Evolutionary conservation across 306 rosid species (phyloP).

Genomic region (Senna siamea): DNA sequence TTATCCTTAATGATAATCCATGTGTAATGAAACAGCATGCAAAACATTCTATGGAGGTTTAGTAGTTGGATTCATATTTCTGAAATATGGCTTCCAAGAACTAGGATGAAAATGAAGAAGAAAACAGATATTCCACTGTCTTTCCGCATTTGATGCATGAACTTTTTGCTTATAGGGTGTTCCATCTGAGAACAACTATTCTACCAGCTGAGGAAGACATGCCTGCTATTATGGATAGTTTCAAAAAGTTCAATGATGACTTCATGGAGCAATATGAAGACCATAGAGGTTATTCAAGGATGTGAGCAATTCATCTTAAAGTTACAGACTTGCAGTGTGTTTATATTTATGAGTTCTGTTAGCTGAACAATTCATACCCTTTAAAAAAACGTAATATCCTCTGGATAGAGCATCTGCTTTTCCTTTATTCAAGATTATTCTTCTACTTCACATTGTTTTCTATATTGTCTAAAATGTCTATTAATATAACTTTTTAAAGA

Average conservation of each 20-base stretch:
- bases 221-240: conserved; percentile 89
- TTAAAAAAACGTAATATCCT: conserved; percentile 28
- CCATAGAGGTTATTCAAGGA: conserved; percentile 84
- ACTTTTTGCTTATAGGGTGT: conserved; percentile 57
- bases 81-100: conserved; percentile 14
- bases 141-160: conserved; percentile 21
- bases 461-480: not conserved
- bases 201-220: conserved; percentile 94
- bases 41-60: not conserved
- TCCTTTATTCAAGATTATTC: conserved; percentile 40
- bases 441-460: conserved; percentile 34
- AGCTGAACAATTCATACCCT: conserved; percentile 38
- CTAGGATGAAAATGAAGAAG: not conserved
- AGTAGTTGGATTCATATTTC: conserved; percentile 13
- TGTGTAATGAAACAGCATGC: not conserved
- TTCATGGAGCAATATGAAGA: conserved; percentile 98
- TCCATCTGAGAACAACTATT: conserved; percentile 97
- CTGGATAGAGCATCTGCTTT: conserved; percentile 32
- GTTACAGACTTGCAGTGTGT: conserved; percentile 29
- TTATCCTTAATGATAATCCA: not conserved
- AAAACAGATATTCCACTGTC: not conserved
- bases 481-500: no score
- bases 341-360: conserved; percentile 6
- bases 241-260: conserved; percentile 90
- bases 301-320: conserved; percentile 46